phyloP scores from a whole-genome alignment of 129 eudicot species.

The Escallonia herrerae region DNA sequence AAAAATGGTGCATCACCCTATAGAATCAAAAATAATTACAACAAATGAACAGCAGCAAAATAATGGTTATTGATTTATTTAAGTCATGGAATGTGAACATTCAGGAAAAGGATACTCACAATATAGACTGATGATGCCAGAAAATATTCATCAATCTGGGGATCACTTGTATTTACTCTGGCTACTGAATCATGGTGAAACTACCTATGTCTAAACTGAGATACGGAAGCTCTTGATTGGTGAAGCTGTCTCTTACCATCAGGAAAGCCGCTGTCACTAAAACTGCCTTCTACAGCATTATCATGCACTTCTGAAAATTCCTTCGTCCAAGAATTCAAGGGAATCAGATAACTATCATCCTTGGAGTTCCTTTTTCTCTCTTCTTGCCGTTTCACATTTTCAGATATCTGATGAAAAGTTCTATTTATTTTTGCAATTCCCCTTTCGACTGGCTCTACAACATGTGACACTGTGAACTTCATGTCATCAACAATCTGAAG shows the following conservation, averaged over 20 bases:
- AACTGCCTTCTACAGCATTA: constrained; percentile 54
- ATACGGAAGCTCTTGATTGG: constrained; percentile 37
- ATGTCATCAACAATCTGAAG: constrained; percentile 84
- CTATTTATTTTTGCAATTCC: constrained; percentile 70
- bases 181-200: constrained; percentile 9
- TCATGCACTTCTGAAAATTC: constrained; percentile 61
- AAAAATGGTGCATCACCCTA: too few relatives aligned
- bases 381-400: constrained; percentile 64
- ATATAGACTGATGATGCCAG: background rate
- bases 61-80: too few relatives aligned
- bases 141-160: background rate
- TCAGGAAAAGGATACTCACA: background rate
- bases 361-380: constrained; percentile 56
- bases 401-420: constrained; percentile 90
- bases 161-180: background rate
- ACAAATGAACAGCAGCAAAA: too few relatives aligned
- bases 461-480: constrained; percentile 96
- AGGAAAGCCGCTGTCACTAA: constrained; percentile 68
- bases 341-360: constrained; percentile 72
- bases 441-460: constrained; percentile 94
- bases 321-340: constrained; percentile 54
- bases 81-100: too few relatives aligned
- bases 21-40: too few relatives aligned
- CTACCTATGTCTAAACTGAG: constrained; percentile 36
- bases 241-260: constrained; percentile 34